Evolutionary conservation across 257 asterid genomes (phyloP), one percentile per base, ranked within the genome.

Genomic region (Solanum sitiens): DNA sequence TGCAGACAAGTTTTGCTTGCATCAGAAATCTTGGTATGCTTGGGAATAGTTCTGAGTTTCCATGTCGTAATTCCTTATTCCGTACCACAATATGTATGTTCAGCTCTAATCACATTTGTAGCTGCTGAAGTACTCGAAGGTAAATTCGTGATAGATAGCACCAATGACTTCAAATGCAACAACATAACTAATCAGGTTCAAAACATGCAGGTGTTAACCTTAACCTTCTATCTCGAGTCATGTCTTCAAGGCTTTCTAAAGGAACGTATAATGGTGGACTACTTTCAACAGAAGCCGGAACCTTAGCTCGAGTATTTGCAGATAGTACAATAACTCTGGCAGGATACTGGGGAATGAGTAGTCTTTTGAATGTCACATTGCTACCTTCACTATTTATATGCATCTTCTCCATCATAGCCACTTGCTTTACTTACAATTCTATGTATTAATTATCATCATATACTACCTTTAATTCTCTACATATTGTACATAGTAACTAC

Each of bases 111-210:
- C 87, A 95, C 94, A 98, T 97, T 97, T 90, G 99, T 97, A 67
- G 94, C 98, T 89, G 98, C 98, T 88, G 99, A 97, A 92, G 99
- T 97, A 14, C 87, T 97, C 85, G 99, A 97, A 95, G 99, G 99
- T 94, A 89, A 89, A 88, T 27, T 47, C 44, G 68, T 10, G 67
- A 79, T 47, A 72, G 4, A 72, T 33, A 2, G 33, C 84, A 42
- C 63, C 32, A 79, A 79, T 79, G 85, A 80, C 70, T 47, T 50
- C 68, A 74, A 74, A 74, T 37, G 50, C 82, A 80, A 30, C 40
- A 44, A 47, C 40, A 27, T 27, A 80, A 9, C 85, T 9, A 80
- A 47, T 18, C 85, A 47, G 27, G 44, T 50, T 47, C 5, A 30
- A 27, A 79, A 79, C 67, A 65, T 2, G 91, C 44, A 94, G 99